These are phyloP conservation scores for Gelatoporia subvermispora DNA, from an alignment of 768 basidiomycete species.

Conservation along the genomic window DNA sequence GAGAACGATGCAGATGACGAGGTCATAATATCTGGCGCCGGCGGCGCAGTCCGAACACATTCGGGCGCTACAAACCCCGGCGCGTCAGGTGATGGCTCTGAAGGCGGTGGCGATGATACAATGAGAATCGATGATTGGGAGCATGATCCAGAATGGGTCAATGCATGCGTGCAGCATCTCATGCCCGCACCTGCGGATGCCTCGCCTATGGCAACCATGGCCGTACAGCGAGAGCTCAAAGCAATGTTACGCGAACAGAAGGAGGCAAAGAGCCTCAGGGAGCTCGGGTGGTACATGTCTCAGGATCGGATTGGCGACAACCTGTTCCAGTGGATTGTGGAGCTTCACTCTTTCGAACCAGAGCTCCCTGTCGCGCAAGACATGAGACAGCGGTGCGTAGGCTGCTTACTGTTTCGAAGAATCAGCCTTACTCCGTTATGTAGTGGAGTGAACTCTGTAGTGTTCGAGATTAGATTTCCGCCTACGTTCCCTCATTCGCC, in stretches of 20 bases:
- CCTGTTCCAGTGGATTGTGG: conserved; percentile 69
- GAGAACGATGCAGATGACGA: conserved; percentile 48
- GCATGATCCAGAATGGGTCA: conserved; percentile 48
- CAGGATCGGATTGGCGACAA: conserved; percentile 63
- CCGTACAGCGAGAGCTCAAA: conserved; percentile 58
- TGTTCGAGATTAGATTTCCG: conserved; percentile 71
- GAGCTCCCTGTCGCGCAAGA: conserved; percentile 58
- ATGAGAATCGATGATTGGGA: conserved; percentile 42
- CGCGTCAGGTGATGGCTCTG: not conserved
- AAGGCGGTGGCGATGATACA: not conserved
- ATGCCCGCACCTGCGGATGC: conserved; percentile 62
- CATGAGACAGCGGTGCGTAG: conserved; percentile 41
- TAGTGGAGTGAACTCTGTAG: conserved; percentile 57
- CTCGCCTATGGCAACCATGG: conserved; percentile 46
- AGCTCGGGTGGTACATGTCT: conserved; percentile 71
- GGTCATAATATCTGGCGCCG: conserved; percentile 35
- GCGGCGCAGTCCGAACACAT: not conserved
- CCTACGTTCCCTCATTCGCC: conserved; percentile 62
- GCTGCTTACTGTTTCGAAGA: not conserved
- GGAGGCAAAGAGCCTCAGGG: conserved; percentile 36
- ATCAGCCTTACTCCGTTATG: not conserved
- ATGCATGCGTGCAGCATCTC: conserved; percentile 36
- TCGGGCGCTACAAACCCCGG: no score
- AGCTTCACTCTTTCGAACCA: conserved; percentile 66
- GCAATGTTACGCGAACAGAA: conserved; percentile 60